Base-by-base conservation (phyloP, 2,329 filamentous ascomycete genomes). In the Phialophora verrucosa region DNA sequence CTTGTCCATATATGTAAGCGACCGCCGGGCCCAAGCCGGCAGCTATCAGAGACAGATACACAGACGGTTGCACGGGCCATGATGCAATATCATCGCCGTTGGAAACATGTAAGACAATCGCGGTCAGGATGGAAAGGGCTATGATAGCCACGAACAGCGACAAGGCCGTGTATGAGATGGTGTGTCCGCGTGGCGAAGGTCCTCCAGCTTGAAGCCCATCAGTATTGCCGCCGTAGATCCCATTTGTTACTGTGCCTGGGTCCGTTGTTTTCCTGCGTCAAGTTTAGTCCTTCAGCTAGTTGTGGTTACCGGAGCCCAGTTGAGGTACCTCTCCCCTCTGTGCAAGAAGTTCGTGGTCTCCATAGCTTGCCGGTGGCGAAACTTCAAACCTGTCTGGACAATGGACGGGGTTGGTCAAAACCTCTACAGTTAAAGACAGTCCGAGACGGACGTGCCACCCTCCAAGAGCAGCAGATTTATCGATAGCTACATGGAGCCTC, bases 21-120 rank as follows among this genome's bases (percentile, higher is more conserved):
- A 51, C 49, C 49, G 49, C 49, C 20, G 49, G 49, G 20, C 23
- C 23, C 8, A 51, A 6, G 25, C 20, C 49, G 6, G 49, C 49
- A 17, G 49, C 20, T 51, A 29, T 51, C 49, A 51, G 49, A 29
- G 49, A 51, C 20, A 51, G 23, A 51, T 51, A 51, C 20, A 51
- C 49, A 23, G 49, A 51, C 25, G 49, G 49, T 27, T 51, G 49
- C 20, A 51, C 49, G 20, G 25, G 20, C 49, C 49, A 51, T 12
- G 49, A 51, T 29, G 49, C 20, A 23, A 51, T 51, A 29, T 51
- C 49, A 17, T 51, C 49, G 4, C 49, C 49, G 25, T 51, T 17
- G 4, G 49, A 51, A 23, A 51, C 10, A 10, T 51, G 23, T 10
- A 51, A 51, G 49, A 51, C 49, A 51, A 51, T 17, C 25, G 49